Evolutionary conservation across 2,329 filamentous ascomycete species (phyloP).

Genomic region (Zymoseptoria ardabiliae): DNA sequence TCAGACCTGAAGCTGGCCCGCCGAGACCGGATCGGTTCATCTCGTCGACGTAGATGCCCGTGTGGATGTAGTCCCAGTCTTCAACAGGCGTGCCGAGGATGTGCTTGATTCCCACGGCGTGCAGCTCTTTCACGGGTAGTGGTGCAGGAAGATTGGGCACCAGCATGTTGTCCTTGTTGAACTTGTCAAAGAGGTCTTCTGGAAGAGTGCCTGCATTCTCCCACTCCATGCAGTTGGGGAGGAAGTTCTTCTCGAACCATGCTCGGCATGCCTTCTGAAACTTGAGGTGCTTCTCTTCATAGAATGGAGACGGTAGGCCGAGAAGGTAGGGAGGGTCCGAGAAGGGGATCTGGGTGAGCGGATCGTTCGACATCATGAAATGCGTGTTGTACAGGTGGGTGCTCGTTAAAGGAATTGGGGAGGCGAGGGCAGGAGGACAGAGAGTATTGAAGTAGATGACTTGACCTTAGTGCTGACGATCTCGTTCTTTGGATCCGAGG

Average conservation of each 20-base stretch:
- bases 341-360: conserved; percentile 16
- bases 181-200: conserved; percentile 54
- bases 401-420: neutral
- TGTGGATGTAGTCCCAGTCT: conserved; percentile 65
- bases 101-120: conserved; percentile 56
- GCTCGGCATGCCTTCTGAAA: conserved; percentile 18
- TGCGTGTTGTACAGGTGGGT: neutral
- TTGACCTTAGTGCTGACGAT: neutral
- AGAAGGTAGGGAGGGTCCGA: conserved; percentile 15
- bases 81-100: conserved; percentile 62
- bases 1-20: conserved; percentile 56
- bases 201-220: conserved; percentile 33
- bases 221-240: conserved; percentile 18
- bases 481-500: neutral
- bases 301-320: conserved; percentile 16
- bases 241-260: conserved; percentile 19
- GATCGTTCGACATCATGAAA: conserved; percentile 10
- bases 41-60: conserved; percentile 62
- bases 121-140: conserved; percentile 60
- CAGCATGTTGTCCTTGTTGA: conserved; percentile 61
- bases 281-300: conserved; percentile 14
- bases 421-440: neutral
- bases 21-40: conserved; percentile 58
- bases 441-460: neutral
- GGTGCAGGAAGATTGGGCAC: conserved; percentile 61